These are phyloP conservation scores for Trichocladium uniseriatum DNA, from an alignment of 495 filamentous ascomycete species.

Conservation along the genomic window DNA sequence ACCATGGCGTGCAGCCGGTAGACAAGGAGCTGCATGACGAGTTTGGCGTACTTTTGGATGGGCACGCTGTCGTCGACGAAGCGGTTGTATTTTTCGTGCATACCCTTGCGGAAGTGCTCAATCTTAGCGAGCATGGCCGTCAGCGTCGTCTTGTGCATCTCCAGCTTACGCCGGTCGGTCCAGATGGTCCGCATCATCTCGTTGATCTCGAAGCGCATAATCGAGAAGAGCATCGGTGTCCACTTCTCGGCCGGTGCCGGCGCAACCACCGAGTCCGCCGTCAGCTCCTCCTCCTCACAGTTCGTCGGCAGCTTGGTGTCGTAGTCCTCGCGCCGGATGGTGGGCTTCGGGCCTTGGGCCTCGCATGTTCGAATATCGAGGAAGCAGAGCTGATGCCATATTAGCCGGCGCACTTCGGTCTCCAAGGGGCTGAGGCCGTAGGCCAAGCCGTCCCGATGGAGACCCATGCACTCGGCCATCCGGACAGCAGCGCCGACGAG, in stretches of 20 bases:
- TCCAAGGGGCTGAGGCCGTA: constrained; percentile 58
- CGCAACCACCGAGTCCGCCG: constrained; percentile 21
- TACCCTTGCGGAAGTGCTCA: constrained; percentile 48
- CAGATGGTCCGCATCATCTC: constrained; percentile 62
- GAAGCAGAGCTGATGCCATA: constrained; percentile 69
- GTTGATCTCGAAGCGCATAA: constrained; percentile 62
- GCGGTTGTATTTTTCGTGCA: constrained; percentile 51
- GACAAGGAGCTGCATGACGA: constrained; percentile 53
- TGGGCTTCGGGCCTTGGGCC: constrained; percentile 58
- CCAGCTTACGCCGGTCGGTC: constrained; percentile 52
- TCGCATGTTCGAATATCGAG: constrained; percentile 71
- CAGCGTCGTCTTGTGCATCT: constrained; percentile 48
- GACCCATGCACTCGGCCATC: constrained; percentile 66
- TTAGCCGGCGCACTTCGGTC: constrained; percentile 61
- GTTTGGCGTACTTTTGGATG: constrained; percentile 48
- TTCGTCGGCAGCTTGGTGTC: constrained; percentile 60
- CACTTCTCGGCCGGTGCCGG: constrained; percentile 43
- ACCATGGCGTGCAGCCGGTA: constrained; percentile 54
- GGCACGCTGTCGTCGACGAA: constrained; percentile 48
- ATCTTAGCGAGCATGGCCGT: constrained; percentile 50
- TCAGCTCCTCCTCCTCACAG: constrained; percentile 52
- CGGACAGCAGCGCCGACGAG: constrained; percentile 60
- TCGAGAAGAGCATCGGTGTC: constrained; percentile 56
- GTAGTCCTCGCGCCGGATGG: constrained; percentile 62
- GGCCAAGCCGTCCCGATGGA: constrained; percentile 59